Evolutionary conservation across 768 basidiomycete genomes (phyloP), one percentile per base, ranked within the genome.

Genomic region (Psilocybe sp.): DNA sequence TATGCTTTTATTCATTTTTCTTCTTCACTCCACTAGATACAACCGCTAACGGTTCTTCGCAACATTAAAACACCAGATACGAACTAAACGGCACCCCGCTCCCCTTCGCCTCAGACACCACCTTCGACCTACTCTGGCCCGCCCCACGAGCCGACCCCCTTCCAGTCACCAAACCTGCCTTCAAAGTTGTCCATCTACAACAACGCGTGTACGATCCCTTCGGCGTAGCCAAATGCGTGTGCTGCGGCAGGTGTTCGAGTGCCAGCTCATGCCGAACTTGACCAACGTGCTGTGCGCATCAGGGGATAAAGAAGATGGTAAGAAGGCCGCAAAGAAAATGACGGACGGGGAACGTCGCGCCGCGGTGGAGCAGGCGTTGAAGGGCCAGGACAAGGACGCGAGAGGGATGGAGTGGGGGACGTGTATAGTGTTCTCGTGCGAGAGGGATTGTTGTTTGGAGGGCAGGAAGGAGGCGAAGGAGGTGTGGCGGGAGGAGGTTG

Each of bases 401-500:
- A 73, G 71, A 37, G 87, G 86, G 0, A 94, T 98, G 91, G 92
- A 95, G 51, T 98, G 94, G 92, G 96, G 96, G 0, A 95, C 89
- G 1, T 84, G 87, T 49, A 73, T 96, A 72, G 76, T 98, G 9
- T 96, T 94, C 68, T 89, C 89, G 1, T 98, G 96, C 61, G 78
- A 79, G 59, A 77, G 76, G 40, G 91, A 96, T 64, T 97, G 94
- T 63, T 83, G 80, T 60, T 47, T 70, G 46, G 70, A 67, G 39
- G 73, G 69, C 18, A 71, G 67, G 5, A 59, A 59, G 46, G 55
- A 54, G 23, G 39, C 38, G 12, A 58, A 52, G 15, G 56, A 58
- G 44, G 50, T 47, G 13, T 60, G 62, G 62, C 51, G 51, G 34
- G 61, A 71, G 44, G 58, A 59, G 37, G 44, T 47, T 14, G 59